phyloP scores from a whole-genome alignment of 106 monocot species.

The Allium sativum region DNA sequence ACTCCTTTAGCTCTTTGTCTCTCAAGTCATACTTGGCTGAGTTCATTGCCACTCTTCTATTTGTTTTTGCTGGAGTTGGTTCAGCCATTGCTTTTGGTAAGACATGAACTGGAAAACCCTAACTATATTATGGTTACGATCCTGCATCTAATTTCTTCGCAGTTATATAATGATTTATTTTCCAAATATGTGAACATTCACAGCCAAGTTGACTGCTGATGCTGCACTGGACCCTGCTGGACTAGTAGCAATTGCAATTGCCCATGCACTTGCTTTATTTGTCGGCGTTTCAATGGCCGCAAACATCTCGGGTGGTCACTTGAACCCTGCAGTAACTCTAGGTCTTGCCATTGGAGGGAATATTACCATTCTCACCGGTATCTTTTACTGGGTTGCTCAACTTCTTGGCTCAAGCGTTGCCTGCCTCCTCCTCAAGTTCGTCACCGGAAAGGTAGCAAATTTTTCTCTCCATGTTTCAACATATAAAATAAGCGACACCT shows the following conservation, averaged over 20 bases:
- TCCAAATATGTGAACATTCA: background rate
- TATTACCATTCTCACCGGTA: slow-evolving; percentile 54
- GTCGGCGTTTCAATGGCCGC: slow-evolving; percentile 58
- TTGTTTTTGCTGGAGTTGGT: slow-evolving; percentile 18
- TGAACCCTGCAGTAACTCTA: slow-evolving; percentile 65
- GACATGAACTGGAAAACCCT: background rate
- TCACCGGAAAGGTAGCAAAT: slow-evolving; percentile 46
- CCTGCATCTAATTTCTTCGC: too few relatives aligned
- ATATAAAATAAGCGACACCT: too few relatives aligned
- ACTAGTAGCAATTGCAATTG: slow-evolving; percentile 45
- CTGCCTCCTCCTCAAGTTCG: slow-evolving; percentile 49
- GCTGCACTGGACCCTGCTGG: slow-evolving; percentile 52
- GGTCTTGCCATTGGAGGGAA: slow-evolving; percentile 51
- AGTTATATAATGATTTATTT: too few relatives aligned
- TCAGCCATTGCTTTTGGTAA: slow-evolving; percentile 11
- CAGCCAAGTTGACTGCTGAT: slow-evolving; percentile 10
- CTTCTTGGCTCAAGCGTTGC: slow-evolving; percentile 45
- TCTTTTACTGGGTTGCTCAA: slow-evolving; percentile 77
- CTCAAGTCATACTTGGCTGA: slow-evolving; percentile 13
- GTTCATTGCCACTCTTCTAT: slow-evolving; percentile 19
- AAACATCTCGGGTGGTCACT: slow-evolving; percentile 68
- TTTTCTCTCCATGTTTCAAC: too few relatives aligned
- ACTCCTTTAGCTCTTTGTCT: slow-evolving; percentile 8
- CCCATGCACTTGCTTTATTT: slow-evolving; percentile 55
- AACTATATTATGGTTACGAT: too few relatives aligned